These are phyloP conservation scores for Borovskyia barvae DNA, from an alignment of 208 protist species.

Conservation along the genomic window DNA sequence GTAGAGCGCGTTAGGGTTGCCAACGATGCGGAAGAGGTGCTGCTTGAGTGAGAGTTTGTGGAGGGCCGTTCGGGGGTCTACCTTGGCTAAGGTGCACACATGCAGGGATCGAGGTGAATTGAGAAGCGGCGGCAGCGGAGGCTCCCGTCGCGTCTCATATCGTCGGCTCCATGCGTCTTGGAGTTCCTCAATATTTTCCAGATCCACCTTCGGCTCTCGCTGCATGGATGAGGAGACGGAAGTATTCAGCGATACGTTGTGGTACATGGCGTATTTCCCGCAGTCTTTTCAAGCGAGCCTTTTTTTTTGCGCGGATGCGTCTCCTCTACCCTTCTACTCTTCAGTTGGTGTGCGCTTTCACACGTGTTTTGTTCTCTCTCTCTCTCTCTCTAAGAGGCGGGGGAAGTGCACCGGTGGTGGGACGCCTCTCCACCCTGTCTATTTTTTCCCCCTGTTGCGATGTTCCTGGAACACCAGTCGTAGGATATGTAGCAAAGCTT, in stretches of 20 bases:
- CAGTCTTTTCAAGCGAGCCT: too few relatives aligned
- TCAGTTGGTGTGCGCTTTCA: too few relatives aligned
- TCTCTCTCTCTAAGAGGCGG: too few relatives aligned
- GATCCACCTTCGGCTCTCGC: conserved; percentile 12
- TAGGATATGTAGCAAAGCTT: too few relatives aligned
- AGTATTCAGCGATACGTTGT: conserved; percentile 10
- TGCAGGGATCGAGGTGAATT: conserved; percentile 63
- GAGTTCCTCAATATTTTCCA: conserved; percentile 56
- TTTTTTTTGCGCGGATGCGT: too few relatives aligned
- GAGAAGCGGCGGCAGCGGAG: conserved; percentile 41
- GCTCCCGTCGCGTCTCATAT: conserved; percentile 25
- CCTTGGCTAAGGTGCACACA: conserved; percentile 29
- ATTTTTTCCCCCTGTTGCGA: too few relatives aligned
- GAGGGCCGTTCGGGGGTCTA: conserved; percentile 26
- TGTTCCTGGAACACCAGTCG: too few relatives aligned
- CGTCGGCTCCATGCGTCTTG: conserved; percentile 54
- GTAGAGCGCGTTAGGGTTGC: conserved; percentile 18
- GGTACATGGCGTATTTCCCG: conserved; percentile 6
- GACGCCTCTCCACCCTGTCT: too few relatives aligned
- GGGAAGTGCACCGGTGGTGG: too few relatives aligned
- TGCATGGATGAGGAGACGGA: conserved; percentile 4
- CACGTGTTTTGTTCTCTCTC: too few relatives aligned
- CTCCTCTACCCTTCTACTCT: too few relatives aligned
- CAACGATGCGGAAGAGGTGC: conserved; percentile 43
- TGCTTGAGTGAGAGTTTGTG: conserved; percentile 51